Evolutionary conservation across 2,329 filamentous ascomycete genomes (phyloP).

Genomic region (Aspergillus tanneri): DNA sequence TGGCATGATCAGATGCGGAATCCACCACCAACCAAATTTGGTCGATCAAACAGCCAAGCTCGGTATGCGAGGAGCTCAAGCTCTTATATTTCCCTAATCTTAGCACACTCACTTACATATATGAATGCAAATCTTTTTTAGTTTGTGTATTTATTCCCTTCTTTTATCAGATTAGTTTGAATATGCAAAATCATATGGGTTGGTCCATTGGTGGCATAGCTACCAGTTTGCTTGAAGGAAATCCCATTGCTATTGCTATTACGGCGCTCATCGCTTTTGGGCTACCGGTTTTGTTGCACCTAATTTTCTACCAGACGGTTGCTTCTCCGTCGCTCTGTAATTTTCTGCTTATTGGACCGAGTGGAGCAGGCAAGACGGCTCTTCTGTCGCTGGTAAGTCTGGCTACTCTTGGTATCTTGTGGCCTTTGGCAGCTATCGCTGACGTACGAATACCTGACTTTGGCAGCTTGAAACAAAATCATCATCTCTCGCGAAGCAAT

Average conservation of each 20-base stretch:
- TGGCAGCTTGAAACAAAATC: conserved; percentile 48
- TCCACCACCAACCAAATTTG: not conserved
- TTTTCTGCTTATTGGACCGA: conserved; percentile 76
- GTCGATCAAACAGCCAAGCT: not conserved
- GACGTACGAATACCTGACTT: too few relatives aligned
- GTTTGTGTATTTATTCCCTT: not conserved
- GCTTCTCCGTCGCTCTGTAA: conserved; percentile 66
- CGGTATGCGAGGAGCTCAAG: too few relatives aligned
- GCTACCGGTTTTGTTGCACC: conserved; percentile 75
- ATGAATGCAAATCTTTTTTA: too few relatives aligned
- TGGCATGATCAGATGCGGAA: conserved; percentile 4
- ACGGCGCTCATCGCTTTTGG: conserved; percentile 69
- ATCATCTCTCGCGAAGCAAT: conserved; percentile 36
- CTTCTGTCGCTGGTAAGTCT: conserved; percentile 70
- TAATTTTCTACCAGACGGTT: conserved; percentile 66
- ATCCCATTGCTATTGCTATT: conserved; percentile 56
- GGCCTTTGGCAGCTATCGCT: too few relatives aligned
- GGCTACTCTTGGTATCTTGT: not conserved
- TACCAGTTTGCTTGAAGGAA: conserved; percentile 46
- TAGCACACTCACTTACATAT: too few relatives aligned
- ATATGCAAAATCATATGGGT: conserved; percentile 32
- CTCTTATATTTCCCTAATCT: too few relatives aligned
- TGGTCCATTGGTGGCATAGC: conserved; percentile 40
- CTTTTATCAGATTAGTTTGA: conserved; percentile 4
- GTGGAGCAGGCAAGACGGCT: conserved; percentile 81